These are phyloP conservation scores for Thalassiosira exigua DNA, from an alignment of 352 stramenopile genomes.

Conservation along the genomic window DNA sequence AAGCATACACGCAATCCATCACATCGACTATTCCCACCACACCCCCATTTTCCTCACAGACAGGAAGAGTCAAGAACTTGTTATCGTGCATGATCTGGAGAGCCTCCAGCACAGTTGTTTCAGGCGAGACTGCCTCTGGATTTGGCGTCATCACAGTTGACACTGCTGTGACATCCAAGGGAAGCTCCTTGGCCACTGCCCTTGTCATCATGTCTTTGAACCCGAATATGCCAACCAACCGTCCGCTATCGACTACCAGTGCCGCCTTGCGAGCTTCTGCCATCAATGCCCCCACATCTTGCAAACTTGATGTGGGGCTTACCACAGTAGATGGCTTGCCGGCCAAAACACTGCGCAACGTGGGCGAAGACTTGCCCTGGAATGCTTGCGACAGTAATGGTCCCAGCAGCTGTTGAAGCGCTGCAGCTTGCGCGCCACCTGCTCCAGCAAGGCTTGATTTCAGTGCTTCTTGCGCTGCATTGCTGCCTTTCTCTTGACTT, in stretches of 20 bases:
- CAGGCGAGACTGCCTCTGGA: constrained; percentile 92
- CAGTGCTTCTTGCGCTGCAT: constrained; percentile 70
- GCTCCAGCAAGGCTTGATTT: constrained; percentile 65
- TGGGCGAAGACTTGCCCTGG: constrained; percentile 67
- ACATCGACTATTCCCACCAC: constrained; percentile 96
- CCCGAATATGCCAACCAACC: constrained; percentile 96
- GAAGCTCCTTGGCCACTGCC: constrained; percentile 91
- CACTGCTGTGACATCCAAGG: constrained; percentile 91
- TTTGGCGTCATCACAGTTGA: constrained; percentile 96
- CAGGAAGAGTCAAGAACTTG: constrained; percentile 96
- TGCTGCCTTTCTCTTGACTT: constrained; percentile 66
- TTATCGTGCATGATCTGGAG: constrained; percentile 98
- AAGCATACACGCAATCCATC: constrained; percentile 92
- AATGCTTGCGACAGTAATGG: constrained; percentile 77
- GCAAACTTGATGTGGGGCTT: constrained; percentile 88
- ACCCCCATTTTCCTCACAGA: constrained; percentile 90
- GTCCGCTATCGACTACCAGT: constrained; percentile 93
- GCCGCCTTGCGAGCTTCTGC: constrained; percentile 92
- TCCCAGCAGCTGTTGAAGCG: constrained; percentile 71
- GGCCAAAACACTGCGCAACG: constrained; percentile 73
- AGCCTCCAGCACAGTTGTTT: constrained; percentile 93
- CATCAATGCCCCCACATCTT: constrained; percentile 93
- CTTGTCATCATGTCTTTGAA: constrained; percentile 97
- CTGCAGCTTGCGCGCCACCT: constrained; percentile 64
- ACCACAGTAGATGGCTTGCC: constrained; percentile 80